Conservation (phyloP, 1,284 basidiomycete species). For the Athelia sp. region DNA sequence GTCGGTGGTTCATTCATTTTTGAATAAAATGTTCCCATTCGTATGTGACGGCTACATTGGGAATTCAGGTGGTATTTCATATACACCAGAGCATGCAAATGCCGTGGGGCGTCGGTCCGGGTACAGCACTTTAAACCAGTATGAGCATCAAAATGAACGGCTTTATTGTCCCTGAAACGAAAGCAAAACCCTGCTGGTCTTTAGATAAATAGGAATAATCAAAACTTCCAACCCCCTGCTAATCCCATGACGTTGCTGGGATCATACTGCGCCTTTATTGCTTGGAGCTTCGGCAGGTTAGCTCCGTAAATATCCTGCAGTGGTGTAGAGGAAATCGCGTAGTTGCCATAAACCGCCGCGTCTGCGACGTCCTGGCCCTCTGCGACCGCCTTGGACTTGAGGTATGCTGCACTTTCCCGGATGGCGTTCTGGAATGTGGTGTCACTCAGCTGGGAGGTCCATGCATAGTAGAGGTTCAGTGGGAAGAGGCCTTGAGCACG, state of each 20-base stretch:
- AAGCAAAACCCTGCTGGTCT: too few relatives aligned
- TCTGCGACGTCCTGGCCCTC: slow-evolving; percentile 18
- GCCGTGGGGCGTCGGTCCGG: too few relatives aligned
- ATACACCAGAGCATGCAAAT: too few relatives aligned
- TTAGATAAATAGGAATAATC: slow-evolving; percentile 1
- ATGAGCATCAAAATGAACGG: too few relatives aligned
- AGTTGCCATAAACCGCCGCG: slow-evolving; percentile 22
- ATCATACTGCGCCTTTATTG: slow-evolving; percentile 39
- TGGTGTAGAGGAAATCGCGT: slow-evolving; percentile 19
- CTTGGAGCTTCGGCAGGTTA: slow-evolving; percentile 34
- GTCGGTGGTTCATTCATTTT: too few relatives aligned
- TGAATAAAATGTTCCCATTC: too few relatives aligned
- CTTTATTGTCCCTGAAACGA: too few relatives aligned
- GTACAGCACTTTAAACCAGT: too few relatives aligned
- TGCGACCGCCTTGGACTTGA: slow-evolving; percentile 9
- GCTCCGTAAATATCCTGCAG: slow-evolving; percentile 27
- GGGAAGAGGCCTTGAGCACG: slow-evolving; percentile 27
- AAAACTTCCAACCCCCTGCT: slow-evolving; percentile 45
- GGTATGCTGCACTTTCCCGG: slow-evolving; percentile 7
- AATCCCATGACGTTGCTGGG: slow-evolving; percentile 50
- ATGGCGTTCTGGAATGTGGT: slow-evolving; percentile 20
- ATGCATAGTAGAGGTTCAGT: slow-evolving; percentile 32
- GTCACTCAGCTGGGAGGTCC: slow-evolving; percentile 23
- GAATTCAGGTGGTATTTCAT: too few relatives aligned
- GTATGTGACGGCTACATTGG: too few relatives aligned